phyloP scores from a whole-genome alignment of 139 green algal genomes.

The Asterochloris sp. region DNA sequence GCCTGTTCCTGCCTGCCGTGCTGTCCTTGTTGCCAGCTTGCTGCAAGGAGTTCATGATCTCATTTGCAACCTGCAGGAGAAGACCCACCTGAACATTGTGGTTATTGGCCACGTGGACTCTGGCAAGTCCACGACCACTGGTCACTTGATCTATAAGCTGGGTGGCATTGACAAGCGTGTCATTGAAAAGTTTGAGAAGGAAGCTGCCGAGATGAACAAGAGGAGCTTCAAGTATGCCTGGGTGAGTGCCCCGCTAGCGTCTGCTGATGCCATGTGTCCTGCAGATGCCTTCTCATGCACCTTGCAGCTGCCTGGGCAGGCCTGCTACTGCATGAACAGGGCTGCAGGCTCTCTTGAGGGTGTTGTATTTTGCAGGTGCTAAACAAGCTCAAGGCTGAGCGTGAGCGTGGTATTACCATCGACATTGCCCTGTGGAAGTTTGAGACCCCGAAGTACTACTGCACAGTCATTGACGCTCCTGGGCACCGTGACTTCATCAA shows the following conservation, averaged over 20 bases:
- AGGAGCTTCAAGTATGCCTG: constrained; percentile 71
- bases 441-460: constrained; percentile 98
- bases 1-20: too few species aligned
- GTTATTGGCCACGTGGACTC: constrained; percentile 42
- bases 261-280: too few species aligned
- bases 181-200: constrained; percentile 85
- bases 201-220: constrained; percentile 71
- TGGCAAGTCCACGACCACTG: constrained; percentile 97
- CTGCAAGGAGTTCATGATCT: too few species aligned
- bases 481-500: constrained; percentile 99
- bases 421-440: constrained; percentile 90
- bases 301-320: neutral
- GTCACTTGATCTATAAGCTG: constrained; percentile 97
- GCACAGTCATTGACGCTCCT: constrained; percentile 96
- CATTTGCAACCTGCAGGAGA: constrained; percentile 19
- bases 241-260: too few species aligned
- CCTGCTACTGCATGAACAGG: neutral
- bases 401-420: constrained; percentile 93
- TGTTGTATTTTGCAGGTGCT: constrained; percentile 46
- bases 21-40: too few species aligned
- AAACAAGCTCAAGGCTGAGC: constrained; percentile 96
- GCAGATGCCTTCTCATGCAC: too few species aligned
- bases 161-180: constrained; percentile 98
- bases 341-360: neutral
- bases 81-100: constrained; percentile 39